phyloP scores from a whole-genome alignment of 2,329 filamentous ascomycete genomes.

The Penicillium olsonii region DNA sequence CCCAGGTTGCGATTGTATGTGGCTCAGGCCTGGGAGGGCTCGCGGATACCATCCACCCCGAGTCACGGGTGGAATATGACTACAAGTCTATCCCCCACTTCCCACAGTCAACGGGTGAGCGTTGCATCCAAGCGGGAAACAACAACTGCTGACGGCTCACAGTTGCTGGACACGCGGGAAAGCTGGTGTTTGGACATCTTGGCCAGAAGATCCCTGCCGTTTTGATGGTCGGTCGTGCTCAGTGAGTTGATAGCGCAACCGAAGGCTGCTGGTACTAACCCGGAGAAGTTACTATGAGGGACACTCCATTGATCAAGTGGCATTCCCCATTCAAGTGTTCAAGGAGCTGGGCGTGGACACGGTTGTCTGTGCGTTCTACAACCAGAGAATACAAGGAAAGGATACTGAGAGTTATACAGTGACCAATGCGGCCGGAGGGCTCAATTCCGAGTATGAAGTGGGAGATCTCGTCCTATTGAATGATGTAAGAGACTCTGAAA shows the following conservation, averaged over 20 bases:
- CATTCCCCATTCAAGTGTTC: constrained; percentile 66
- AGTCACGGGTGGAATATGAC: constrained; percentile 54
- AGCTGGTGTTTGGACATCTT: constrained; percentile 64
- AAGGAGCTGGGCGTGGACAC: constrained; percentile 62
- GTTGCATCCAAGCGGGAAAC: neutral
- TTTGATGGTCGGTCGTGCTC: constrained; percentile 64
- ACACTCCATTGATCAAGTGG: constrained; percentile 62
- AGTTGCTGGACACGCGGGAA: constrained; percentile 64
- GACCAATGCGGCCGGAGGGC: constrained; percentile 67
- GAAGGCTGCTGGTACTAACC: constrained; percentile 4
- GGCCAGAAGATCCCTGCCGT: constrained; percentile 59
- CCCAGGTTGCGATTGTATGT: constrained; percentile 64
- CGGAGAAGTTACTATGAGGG: constrained; percentile 65
- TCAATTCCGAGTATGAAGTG: constrained; percentile 64
- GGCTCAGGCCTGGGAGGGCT: constrained; percentile 65
- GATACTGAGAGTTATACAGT: constrained; percentile 42
- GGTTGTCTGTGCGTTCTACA: constrained; percentile 52
- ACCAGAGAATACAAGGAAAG: neutral
- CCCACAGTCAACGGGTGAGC: constrained; percentile 59
- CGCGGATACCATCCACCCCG: constrained; percentile 55
- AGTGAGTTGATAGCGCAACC: constrained; percentile 51
- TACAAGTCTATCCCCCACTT: constrained; percentile 65
- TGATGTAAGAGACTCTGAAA: constrained; percentile 50
- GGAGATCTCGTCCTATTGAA: constrained; percentile 67
- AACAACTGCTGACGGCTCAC: constrained; percentile 13